Evolutionary conservation across 352 stramenopile genomes (phyloP).

Genomic region (Plasmopara muralis): DNA sequence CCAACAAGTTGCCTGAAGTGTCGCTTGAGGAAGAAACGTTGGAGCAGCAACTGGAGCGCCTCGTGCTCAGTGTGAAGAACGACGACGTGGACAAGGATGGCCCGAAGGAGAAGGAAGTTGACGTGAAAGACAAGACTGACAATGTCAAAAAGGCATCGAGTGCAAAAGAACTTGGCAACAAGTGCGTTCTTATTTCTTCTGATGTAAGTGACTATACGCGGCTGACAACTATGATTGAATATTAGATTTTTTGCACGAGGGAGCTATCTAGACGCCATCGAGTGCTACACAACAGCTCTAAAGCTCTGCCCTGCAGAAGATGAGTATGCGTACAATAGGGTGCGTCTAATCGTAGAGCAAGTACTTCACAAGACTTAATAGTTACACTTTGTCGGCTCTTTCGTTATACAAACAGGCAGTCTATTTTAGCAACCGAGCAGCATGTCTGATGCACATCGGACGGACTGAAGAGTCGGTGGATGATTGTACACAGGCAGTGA

Average conservation of each 20-base stretch:
- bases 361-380: no score
- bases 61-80: constrained; percentile 35
- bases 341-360: constrained; percentile 8
- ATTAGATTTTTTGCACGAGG: constrained; percentile 62
- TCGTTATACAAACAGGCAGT: constrained; percentile 38
- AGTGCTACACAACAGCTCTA: constrained; percentile 80
- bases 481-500: constrained; percentile 91
- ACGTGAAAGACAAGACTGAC: constrained; percentile 12
- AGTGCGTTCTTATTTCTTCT: constrained; percentile 28
- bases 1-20: constrained; percentile 9
- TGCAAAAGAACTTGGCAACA: constrained; percentile 82
- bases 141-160: constrained; percentile 60
- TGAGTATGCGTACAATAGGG: constrained; percentile 76
- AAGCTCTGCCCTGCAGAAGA: constrained; percentile 69
- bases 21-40: constrained; percentile 39
- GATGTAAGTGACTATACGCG: background rate
- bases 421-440: constrained; percentile 82
- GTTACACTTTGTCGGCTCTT: no score
- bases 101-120: constrained; percentile 22
- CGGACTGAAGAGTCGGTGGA: constrained; percentile 87
- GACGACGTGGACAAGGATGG: constrained; percentile 22
- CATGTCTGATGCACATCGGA: constrained; percentile 62
- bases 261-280: constrained; percentile 69
- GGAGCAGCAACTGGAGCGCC: constrained; percentile 52
- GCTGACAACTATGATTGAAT: constrained; percentile 1